Evolutionary conservation across 164 flowering plant genomes (phyloP).

Genomic region (Echeveria elegans): DNA sequence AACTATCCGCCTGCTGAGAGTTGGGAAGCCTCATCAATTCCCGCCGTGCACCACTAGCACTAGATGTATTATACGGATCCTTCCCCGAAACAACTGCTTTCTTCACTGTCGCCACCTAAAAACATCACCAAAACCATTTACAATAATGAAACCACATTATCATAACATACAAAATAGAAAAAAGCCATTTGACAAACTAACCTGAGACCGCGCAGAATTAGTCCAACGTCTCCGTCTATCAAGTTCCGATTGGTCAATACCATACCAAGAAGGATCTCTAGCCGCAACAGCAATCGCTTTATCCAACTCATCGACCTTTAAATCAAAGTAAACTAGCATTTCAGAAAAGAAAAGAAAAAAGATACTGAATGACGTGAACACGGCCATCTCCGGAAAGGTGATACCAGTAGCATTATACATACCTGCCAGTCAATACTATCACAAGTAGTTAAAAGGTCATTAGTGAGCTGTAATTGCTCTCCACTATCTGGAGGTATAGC

Average conservation of each 20-base stretch:
- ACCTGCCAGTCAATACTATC: constrained; percentile 99
- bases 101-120: constrained; percentile 53
- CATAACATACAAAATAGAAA: no score
- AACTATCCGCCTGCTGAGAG: constrained; percentile 34
- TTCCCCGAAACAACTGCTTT: constrained; percentile 49
- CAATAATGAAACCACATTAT: no score
- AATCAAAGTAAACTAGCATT: not conserved
- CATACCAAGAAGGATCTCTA: constrained; percentile 71
- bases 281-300: constrained; percentile 77
- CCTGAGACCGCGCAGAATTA: constrained; percentile 64
- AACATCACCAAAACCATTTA: constrained; percentile 8
- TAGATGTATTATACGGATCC: constrained; percentile 21
- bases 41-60: constrained; percentile 47
- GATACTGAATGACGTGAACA: not conserved
- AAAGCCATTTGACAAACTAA: constrained; percentile 7
- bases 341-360: not conserved
- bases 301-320: constrained; percentile 81
- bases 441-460: constrained; percentile 60
- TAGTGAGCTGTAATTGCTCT: constrained; percentile 42
- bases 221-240: constrained; percentile 79
- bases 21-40: constrained; percentile 68
- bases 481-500: constrained; percentile 35
- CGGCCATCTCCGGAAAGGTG: not conserved
- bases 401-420: not conserved
- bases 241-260: constrained; percentile 65